phyloP scores from a whole-genome alignment of 345 rosid species.

The Clarkia xantiana region DNA sequence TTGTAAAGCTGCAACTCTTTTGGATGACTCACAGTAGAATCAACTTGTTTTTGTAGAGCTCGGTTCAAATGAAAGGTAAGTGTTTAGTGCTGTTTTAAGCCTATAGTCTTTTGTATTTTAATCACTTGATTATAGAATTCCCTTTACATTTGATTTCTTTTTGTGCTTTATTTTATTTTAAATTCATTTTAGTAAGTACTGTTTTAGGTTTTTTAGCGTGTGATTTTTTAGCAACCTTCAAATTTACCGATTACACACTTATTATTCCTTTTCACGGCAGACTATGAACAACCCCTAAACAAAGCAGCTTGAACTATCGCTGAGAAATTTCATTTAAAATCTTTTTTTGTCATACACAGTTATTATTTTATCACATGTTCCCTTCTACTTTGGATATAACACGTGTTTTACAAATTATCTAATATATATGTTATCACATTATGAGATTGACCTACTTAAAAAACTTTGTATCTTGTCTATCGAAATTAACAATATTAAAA shows the following conservation, averaged over 20 bases:
- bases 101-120: background rate
- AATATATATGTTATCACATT: too few relatives aligned
- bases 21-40: conserved; percentile 14
- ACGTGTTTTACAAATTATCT: too few relatives aligned
- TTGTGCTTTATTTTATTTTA: too few relatives aligned
- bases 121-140: background rate
- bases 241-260: conserved; percentile 36
- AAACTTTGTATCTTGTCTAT: too few relatives aligned
- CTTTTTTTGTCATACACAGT: too few relatives aligned
- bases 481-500: too few relatives aligned
- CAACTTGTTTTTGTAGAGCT: conserved; percentile 56
- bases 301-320: conserved; percentile 18
- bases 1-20: conserved; percentile 24
- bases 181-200: conserved; percentile 1
- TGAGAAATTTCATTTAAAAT: too few relatives aligned
- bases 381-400: too few relatives aligned
- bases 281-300: conserved; percentile 39
- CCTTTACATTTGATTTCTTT: too few relatives aligned
- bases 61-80: conserved; percentile 77
- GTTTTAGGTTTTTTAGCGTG: conserved; percentile 26
- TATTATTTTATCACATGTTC: too few relatives aligned
- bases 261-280: conserved; percentile 46
- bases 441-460: too few relatives aligned
- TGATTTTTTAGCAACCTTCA: conserved; percentile 38
- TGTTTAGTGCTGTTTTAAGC: conserved; percentile 1